Conservation (phyloP, 208 protist genomes). For the Trypanosoma boissoni region DNA sequence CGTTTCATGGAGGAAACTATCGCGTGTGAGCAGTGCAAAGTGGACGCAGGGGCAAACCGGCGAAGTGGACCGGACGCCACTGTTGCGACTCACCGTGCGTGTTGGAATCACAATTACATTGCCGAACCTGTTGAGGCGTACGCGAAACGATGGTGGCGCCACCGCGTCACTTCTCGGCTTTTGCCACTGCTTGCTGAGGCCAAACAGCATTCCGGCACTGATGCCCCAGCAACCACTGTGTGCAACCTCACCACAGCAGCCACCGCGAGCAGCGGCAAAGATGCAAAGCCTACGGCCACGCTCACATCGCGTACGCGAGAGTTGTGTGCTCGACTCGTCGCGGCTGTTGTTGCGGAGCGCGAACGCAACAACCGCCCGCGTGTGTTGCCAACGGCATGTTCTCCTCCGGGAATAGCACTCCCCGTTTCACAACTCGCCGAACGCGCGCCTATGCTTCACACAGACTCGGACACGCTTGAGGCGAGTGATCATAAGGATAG, state of each 20-base stretch:
- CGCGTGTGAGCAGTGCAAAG: slow-evolving; percentile 17
- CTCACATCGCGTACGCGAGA: slow-evolving; percentile 10
- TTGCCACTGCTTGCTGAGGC: slow-evolving; percentile 20
- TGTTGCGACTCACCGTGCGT: slow-evolving; percentile 12
- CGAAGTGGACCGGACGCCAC: background rate
- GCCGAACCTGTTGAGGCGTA: slow-evolving; percentile 28
- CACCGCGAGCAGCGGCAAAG: background rate
- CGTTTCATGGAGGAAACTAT: slow-evolving; percentile 36
- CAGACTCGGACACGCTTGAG: background rate
- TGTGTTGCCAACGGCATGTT: slow-evolving; percentile 5
- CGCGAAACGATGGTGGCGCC: slow-evolving; percentile 34
- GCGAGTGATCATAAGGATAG: background rate
- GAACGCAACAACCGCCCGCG: background rate
- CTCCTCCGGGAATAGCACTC: slow-evolving; percentile 15
- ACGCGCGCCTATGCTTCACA: slow-evolving; percentile 1
- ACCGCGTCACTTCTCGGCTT: slow-evolving; percentile 26
- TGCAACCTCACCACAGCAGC: too few relatives aligned
- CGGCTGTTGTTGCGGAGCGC: slow-evolving; percentile 1
- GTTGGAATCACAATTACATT: slow-evolving; percentile 41
- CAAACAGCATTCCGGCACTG: too few relatives aligned
- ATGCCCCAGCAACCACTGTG: background rate
- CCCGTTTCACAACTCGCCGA: slow-evolving; percentile 12
- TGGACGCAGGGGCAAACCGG: slow-evolving; percentile 19
- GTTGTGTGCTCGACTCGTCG: slow-evolving; percentile 10
- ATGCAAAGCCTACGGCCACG: background rate